phyloP scores from a whole-genome alignment of 2,329 filamentous ascomycete genomes.

The Diaporthe caulivora region DNA sequence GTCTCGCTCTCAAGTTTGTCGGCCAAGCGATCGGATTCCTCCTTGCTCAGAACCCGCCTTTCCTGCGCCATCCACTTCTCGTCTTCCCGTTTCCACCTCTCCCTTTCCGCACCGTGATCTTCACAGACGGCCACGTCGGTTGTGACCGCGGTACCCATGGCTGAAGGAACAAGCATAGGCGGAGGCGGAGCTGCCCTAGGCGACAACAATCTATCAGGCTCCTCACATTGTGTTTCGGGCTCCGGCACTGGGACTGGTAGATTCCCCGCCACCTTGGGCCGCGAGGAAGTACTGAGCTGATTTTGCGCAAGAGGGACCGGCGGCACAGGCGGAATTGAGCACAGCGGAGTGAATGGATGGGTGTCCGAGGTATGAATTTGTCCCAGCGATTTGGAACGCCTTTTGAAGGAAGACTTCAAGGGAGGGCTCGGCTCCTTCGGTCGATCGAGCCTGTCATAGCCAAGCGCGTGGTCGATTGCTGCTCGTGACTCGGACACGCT shows the following conservation, averaged over 20 bases:
- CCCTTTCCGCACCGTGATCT: conserved; percentile 5
- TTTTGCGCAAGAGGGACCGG: conserved; percentile 32
- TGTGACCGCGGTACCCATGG: conserved; percentile 39
- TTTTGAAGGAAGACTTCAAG: conserved; percentile 33
- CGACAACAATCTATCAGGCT: not conserved
- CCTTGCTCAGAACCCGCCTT: conserved; percentile 39
- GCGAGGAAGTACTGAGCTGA: conserved; percentile 28
- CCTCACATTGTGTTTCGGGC: not conserved
- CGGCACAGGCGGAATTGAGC: conserved; percentile 32
- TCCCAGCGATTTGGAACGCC: conserved; percentile 39
- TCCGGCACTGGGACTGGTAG: not conserved
- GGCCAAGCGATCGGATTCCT: conserved; percentile 49
- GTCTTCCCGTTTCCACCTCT: conserved; percentile 11
- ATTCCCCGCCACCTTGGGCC: conserved; percentile 18
- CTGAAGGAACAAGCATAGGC: conserved; percentile 20
- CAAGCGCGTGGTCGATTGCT: conserved; percentile 40
- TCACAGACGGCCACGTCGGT: conserved; percentile 35
- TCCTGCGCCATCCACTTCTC: conserved; percentile 37
- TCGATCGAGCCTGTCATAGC: conserved; percentile 26
- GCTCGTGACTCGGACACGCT: conserved; percentile 46
- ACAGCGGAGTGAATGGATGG: conserved; percentile 9
- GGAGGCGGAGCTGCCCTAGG: conserved; percentile 22
- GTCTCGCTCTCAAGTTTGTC: conserved; percentile 60
- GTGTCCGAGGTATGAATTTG: conserved; percentile 2
- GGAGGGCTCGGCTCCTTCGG: not conserved